Base-by-base conservation (phyloP, 2,329 filamentous ascomycete genomes). In the Coniella vitis region DNA sequence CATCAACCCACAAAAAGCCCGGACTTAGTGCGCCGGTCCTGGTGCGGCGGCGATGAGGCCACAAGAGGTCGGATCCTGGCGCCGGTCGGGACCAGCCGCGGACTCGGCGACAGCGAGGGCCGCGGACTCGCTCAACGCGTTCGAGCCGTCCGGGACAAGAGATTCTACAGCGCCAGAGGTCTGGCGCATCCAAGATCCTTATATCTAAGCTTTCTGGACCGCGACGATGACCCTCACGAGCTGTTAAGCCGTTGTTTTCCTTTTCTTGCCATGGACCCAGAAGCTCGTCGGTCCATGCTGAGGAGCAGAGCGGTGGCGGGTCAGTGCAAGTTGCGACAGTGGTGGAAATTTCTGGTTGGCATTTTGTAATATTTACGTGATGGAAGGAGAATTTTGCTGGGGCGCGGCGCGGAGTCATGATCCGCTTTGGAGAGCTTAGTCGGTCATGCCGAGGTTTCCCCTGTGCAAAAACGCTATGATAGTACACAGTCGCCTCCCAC, bases 191-290 rank as follows among this genome's bases (percentile, higher is more conserved):
- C 29, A 42, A 12, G 10, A 12, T 9, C 16, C 14, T 42, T 34
- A 34, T 42, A 42, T 14, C 17, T 34, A 16, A 22, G 20, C 40
- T 21, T 21, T 16, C 20, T 20, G 25, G 25, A 12, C n/a, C 16
- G 9, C 40, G 40, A 34, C 22, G 29, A 14, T 7, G 16, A 42
- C 25, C 40, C 17, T 34, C 40, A 42, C 19, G 17, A 42, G 17
- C 29, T 31, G n/a, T 42, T 42, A 32, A 42, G 40, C 40, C 40
- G 40, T 42, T 25, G 29, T n/a, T 42, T 42, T 42, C 40, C 29
- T 21, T 34, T 10, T 36, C 8, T 32, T 17, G 3, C 20, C 38
- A 39, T 2, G 20, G 13, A 20, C 38, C 20, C 4, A 21, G 40
- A 34, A 10, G 13, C 17, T 42, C 40, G 29, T 7, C 32, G 40